Conservation (phyloP, 2,329 filamentous ascomycete genomes). For the Exserohilum turcica region DNA sequence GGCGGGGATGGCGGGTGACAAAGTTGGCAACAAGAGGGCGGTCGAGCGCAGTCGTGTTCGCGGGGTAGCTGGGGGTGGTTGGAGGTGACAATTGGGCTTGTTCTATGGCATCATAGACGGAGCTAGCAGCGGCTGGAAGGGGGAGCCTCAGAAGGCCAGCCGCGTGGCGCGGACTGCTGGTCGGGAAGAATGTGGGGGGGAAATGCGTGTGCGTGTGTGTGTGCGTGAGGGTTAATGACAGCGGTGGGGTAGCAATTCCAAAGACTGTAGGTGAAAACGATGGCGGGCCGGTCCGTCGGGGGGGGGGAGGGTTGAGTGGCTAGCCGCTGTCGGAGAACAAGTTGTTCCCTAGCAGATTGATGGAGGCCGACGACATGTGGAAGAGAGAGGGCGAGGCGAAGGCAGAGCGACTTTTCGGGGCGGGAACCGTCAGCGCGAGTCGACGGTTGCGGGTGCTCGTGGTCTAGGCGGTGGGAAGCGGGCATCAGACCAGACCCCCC, state of each 20-base stretch:
- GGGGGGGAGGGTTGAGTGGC: too few relatives aligned
- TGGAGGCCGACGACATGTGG: conserved; percentile 45
- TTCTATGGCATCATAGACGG: conserved; percentile 28
- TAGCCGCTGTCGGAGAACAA: conserved; percentile 48
- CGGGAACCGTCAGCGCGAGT: conserved; percentile 40
- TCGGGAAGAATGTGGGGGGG: conserved; percentile 2
- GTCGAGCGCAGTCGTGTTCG: conserved; percentile 22
- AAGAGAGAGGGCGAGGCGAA: conserved; percentile 26
- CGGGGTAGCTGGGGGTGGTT: conserved; percentile 25
- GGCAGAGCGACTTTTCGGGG: conserved; percentile 24
- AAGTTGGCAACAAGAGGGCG: conserved; percentile 3
- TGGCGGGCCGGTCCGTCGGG: conserved; percentile 31
- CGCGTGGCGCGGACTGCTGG: conserved; percentile 15
- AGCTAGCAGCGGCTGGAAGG: conserved; percentile 14
- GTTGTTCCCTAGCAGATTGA: conserved; percentile 41
- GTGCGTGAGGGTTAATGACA: conserved; percentile 26
- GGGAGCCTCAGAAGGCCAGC: conserved; percentile 12
- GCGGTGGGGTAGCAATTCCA: conserved; percentile 36
- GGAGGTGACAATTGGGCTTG: conserved; percentile 18
- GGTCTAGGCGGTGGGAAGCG: conserved; percentile 24
- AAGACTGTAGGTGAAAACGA: conserved; percentile 27
- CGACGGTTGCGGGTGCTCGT: conserved; percentile 35
- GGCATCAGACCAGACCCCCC: conserved; percentile 11
- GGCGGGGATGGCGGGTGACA: conserved; percentile 9
- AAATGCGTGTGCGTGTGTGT: conserved; percentile 14